Conservation (phyloP, 2,329 filamentous ascomycete species). For the Cladophialophora yegresii region DNA sequence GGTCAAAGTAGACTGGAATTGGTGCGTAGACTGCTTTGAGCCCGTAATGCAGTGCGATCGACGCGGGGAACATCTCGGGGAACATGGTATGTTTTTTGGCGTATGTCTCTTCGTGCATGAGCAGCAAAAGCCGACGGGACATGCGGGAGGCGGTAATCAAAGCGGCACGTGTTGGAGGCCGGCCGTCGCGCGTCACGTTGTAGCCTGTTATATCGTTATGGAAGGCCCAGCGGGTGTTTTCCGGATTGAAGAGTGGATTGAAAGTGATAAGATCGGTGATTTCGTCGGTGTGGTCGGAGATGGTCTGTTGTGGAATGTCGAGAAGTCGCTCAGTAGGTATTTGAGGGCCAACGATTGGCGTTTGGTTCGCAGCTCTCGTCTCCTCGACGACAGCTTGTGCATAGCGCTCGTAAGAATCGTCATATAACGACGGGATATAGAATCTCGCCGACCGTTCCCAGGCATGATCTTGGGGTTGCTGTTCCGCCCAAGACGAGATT, state of each 20-base stretch:
- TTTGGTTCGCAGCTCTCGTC: constrained; percentile 12
- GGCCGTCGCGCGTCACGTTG: constrained; percentile 49
- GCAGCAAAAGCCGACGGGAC: constrained; percentile 64
- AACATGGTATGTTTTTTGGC: constrained; percentile 71
- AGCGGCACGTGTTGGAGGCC: constrained; percentile 67
- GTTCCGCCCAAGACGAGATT: constrained; percentile 65
- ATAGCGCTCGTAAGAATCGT: constrained; percentile 30
- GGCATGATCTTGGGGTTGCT: constrained; percentile 69
- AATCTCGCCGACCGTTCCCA: constrained; percentile 79
- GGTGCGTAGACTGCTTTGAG: constrained; percentile 72
- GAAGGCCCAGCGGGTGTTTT: constrained; percentile 72
- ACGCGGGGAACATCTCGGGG: constrained; percentile 75
- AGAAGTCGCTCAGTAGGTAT: constrained; percentile 24
- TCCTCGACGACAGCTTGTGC: constrained; percentile 25
- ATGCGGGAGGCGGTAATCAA: constrained; percentile 72
- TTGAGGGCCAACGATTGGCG: constrained; percentile 33
- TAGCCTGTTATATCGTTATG: constrained; percentile 71
- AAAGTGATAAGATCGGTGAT: constrained; percentile 75
- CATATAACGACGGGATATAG: constrained; percentile 62
- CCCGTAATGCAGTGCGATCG: constrained; percentile 71
- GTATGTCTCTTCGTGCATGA: constrained; percentile 75
- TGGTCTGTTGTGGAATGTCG: constrained; percentile 26
- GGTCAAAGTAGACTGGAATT: constrained; percentile 60
- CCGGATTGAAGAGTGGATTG: constrained; percentile 73
- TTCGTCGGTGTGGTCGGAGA: constrained; percentile 46